Conservation (phyloP, 2,329 filamentous ascomycete genomes). For the Colletotrichum tofieldiae region DNA sequence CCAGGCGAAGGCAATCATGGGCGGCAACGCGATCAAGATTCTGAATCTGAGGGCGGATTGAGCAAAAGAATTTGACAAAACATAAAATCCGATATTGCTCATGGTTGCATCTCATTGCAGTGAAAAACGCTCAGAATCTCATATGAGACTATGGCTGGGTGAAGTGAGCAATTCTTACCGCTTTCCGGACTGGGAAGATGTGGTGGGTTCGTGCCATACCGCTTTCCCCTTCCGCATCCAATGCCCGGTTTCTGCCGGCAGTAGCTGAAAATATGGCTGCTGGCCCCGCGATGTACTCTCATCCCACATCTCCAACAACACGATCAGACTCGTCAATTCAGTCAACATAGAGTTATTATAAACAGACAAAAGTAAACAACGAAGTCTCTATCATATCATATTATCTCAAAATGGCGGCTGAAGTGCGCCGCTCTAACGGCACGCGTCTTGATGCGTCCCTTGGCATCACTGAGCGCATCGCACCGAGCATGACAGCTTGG, state of each 20-base stretch:
- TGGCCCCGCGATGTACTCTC: constrained; percentile 21
- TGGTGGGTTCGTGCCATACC: neutral
- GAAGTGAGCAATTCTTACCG: constrained; percentile 9
- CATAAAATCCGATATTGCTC: neutral
- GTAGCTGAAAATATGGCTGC: constrained; percentile 38
- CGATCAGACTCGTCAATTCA: neutral
- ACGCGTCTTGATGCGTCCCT: constrained; percentile 41
- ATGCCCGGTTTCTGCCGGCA: constrained; percentile 33
- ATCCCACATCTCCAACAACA: constrained; percentile 18
- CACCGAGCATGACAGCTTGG: constrained; percentile 42
- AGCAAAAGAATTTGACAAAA: neutral
- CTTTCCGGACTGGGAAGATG: neutral
- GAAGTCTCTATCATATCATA: neutral
- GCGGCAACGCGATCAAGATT: constrained; percentile 71
- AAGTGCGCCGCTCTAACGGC: constrained; percentile 35
- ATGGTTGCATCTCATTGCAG: neutral
- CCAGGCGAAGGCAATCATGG: constrained; percentile 69
- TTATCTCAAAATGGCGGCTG: constrained; percentile 1
- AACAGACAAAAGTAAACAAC: neutral
- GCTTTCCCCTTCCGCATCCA: constrained; percentile 1
- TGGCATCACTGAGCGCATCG: constrained; percentile 44
- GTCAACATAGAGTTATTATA: neutral
- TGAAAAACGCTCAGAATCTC: constrained; percentile 2
- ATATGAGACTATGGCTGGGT: constrained; percentile 8
- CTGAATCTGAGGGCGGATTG: constrained; percentile 50